These are phyloP conservation scores for Herpetospermum pedunculosum DNA, from an alignment of 306 rosid genomes.

Conservation along the genomic window DNA sequence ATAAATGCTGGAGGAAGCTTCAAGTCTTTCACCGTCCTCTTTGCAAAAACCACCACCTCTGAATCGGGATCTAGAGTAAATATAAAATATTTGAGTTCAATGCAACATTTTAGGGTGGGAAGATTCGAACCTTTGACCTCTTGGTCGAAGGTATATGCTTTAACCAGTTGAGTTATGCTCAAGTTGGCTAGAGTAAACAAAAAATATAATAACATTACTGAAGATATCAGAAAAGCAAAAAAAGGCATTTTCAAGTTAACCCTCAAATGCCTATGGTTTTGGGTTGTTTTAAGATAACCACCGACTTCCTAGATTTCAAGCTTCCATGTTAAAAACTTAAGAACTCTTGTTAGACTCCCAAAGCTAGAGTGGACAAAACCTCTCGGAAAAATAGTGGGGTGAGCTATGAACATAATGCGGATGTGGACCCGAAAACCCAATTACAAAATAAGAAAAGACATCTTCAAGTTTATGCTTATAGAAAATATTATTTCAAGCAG, in stretches of 20 bases:
- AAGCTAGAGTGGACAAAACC: neutral
- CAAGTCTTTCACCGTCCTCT: constrained; percentile 69
- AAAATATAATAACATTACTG: neutral
- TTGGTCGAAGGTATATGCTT: too few species aligned
- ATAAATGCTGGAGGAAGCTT: constrained; percentile 72
- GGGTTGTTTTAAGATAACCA: neutral
- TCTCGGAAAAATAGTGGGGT: neutral
- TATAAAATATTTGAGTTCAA: too few species aligned
- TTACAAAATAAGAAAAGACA: neutral
- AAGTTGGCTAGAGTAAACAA: constrained; percentile 22
- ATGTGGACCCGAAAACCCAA: neutral
- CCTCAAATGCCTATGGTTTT: neutral
- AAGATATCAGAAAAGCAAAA: neutral
- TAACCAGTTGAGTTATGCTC: too few species aligned
- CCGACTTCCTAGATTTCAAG: neutral
- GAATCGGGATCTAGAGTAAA: constrained; percentile 55
- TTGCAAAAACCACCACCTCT: constrained; percentile 65
- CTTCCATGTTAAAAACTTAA: neutral
- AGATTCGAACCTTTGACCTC: too few species aligned
- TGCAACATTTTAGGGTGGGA: too few species aligned
- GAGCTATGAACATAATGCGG: neutral
- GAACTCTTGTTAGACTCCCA: neutral
- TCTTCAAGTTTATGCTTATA: neutral
- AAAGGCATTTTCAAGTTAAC: neutral
- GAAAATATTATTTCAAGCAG: neutral